Percentiles rank a stretch among this genome's conserved stretches.
These are phyloP conservation scores for Neofusicoccum umdonicola DNA, from an alignment of 2,329 filamentous ascomycete species.

Conservation along the genomic window DNA sequence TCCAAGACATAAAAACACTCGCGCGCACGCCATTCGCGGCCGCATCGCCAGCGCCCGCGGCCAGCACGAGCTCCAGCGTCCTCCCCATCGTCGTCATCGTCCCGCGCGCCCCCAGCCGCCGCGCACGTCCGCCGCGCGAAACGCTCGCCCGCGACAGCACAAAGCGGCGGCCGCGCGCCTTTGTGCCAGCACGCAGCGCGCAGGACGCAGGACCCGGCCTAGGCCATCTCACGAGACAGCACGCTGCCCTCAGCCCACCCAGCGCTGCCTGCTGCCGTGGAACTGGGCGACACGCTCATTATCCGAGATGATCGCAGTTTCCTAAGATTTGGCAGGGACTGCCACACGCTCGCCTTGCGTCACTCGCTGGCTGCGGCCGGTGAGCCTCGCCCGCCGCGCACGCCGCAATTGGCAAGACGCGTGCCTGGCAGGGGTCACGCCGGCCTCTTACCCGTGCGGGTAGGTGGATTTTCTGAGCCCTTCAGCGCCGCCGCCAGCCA, in stretches of 20 bases:
- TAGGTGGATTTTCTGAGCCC: not conserved
- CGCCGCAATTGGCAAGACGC: conserved; percentile 11
- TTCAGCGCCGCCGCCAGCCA: not conserved
- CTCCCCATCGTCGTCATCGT: not conserved
- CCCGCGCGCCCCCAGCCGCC: not conserved
- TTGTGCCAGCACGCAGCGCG: not conserved
- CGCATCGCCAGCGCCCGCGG: not conserved
- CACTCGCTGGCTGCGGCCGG: conserved; percentile 1
- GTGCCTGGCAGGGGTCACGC: conserved; percentile 4
- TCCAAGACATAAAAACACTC: not conserved
- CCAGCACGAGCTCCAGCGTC: not conserved
- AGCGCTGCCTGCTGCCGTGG: not conserved
- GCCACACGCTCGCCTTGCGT: not conserved
- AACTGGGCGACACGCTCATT: not conserved
- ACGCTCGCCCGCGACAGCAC: not conserved
- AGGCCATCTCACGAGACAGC: conserved; percentile 8
- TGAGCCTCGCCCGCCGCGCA: not conserved
- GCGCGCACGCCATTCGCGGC: not conserved
- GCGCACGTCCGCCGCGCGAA: not conserved
- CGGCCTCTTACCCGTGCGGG: not conserved
- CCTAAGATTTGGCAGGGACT: conserved; percentile 8
- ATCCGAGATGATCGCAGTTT: conserved; percentile 11
- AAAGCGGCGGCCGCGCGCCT: conserved; percentile 1
- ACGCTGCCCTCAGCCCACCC: conserved; percentile 4
- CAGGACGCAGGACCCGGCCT: not conserved